Base-by-base conservation (phyloP, 441 rosid species). In the Eutrema salsugineum region DNA sequence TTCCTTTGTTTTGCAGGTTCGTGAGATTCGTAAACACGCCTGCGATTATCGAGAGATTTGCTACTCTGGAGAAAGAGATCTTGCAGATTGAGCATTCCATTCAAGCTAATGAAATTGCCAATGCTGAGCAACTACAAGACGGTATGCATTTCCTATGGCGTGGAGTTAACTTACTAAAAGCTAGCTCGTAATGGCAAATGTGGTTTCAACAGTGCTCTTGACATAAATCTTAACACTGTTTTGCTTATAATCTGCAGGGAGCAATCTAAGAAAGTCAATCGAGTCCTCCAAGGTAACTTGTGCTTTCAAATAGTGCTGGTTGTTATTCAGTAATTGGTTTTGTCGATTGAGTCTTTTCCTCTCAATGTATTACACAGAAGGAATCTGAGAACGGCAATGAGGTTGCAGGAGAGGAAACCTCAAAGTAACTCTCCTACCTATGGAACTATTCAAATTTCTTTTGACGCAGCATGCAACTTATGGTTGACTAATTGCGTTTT, bases 11-110 rank as follows among this genome's bases (percentile, higher is more conserved):
- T 32, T 24, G 17, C 85, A 91, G 97, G 82, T 93, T 93, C 80
- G 95, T 93, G 61, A 83, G 88, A 28, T 93, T 93, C 33, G 97
- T 90, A 63, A 84, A 88, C 72, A 88, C 97, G 17, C 98, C 98
- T 10, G 95, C 91, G 20, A 86, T 90, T 61, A 91, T 93, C 24
- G 98, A 90, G 84, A 82, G 97, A 72, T 90, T 93, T 67, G 90
- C 85, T 49, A 72, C 63, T 42, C 40, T 93, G 27, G 98, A 93
- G 79, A 86, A 73, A 33, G 97, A 93, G 84, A 93, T 93, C 61
- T 73, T 72, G 79, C 93, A 93, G 75, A 88, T 88, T 44, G 89
- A 88, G 80, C 68, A 63, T 48, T 83, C 91, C 8, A 79, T 86
- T 83, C 89, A 83, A 75, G 87, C 81, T 63, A 83, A 84, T 72